These are phyloP conservation scores for Plasmodium gaboni DNA, from an alignment of 169 alveolate species.

Conservation along the genomic window DNA sequence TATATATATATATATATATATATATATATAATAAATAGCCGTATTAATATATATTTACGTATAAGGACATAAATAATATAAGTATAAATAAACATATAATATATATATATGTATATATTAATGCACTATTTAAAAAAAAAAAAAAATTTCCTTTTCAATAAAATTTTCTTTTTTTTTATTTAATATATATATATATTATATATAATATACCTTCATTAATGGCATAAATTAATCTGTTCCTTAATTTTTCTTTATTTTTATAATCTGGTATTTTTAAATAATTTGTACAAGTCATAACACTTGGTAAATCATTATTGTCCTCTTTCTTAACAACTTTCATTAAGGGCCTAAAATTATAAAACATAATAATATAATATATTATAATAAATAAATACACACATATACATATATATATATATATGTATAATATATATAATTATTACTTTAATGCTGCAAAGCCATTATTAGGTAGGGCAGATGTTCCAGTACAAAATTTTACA, in stretches of 20 bases:
- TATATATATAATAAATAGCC: constrained; percentile 6
- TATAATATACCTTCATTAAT: constrained; percentile 92
- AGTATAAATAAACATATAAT: constrained; percentile 9
- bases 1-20: constrained; percentile 1
- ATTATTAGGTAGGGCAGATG: constrained; percentile 94
- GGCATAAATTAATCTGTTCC: constrained; percentile 90
- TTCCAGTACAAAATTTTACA: constrained; percentile 94
- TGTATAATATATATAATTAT: constrained; percentile 35
- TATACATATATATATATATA: constrained; percentile 32
- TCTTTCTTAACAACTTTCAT: constrained; percentile 91
- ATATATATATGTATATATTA: constrained; percentile 12
- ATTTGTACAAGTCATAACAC: constrained; percentile 96
- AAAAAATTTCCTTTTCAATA: not conserved
- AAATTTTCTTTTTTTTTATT: too few relatives aligned
- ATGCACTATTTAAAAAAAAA: constrained; percentile 46
- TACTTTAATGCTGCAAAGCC: constrained; percentile 95
- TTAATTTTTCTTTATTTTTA: constrained; percentile 87
- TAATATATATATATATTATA: constrained; percentile 78
- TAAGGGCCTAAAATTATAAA: constrained; percentile 80
- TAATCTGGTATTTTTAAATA: constrained; percentile 95
- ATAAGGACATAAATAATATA: constrained; percentile 5
- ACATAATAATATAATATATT: not conserved
- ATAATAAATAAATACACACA: not conserved
- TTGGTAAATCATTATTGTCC: constrained; percentile 87
- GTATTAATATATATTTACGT: constrained; percentile 3